These are phyloP conservation scores for Babesia ovis DNA, from an alignment of 169 alveolate species.

Conservation along the genomic window DNA sequence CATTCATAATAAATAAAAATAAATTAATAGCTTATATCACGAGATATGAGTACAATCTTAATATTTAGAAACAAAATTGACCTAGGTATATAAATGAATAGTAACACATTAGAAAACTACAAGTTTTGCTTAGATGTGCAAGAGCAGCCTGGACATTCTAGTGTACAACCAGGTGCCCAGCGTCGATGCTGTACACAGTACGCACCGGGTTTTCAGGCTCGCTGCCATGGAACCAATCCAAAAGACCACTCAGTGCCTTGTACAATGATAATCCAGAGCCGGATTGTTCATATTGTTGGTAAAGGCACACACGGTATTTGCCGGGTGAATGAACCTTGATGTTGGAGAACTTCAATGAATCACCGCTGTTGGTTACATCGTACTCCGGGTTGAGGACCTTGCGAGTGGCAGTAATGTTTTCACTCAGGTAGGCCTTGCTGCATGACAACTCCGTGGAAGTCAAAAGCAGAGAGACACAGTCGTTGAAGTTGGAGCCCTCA, in stretches of 20 bases:
- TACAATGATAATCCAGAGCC: neutral
- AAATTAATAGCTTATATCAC: neutral
- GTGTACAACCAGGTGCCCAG: constrained; percentile 33
- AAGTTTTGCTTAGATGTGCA: neutral
- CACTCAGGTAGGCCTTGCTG: constrained; percentile 2
- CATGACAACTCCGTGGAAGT: constrained; percentile 3
- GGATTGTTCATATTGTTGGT: constrained; percentile 47
- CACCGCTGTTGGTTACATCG: neutral
- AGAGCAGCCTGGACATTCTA: neutral
- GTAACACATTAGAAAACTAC: constrained; percentile 22
- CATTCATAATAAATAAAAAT: no score
- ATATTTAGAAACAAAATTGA: no score
- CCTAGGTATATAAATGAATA: neutral
- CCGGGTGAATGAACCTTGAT: constrained; percentile 37
- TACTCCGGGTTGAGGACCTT: constrained; percentile 27
- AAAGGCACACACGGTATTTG: constrained; percentile 48
- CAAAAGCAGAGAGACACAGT: constrained; percentile 44
- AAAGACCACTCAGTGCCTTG: neutral
- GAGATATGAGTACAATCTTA: neutral
- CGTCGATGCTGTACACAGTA: constrained; percentile 49
- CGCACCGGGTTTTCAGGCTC: constrained; percentile 1
- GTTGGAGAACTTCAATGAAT: constrained; percentile 21
- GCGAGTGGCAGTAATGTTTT: constrained; percentile 32
- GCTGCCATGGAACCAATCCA: constrained; percentile 1
- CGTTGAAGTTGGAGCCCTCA: constrained; percentile 39